A percentile compares a stretch with the other conserved stretches of the same genome.
Conservation (phyloP, 257 asterid genomes). For the Cordia subcordata region DNA sequence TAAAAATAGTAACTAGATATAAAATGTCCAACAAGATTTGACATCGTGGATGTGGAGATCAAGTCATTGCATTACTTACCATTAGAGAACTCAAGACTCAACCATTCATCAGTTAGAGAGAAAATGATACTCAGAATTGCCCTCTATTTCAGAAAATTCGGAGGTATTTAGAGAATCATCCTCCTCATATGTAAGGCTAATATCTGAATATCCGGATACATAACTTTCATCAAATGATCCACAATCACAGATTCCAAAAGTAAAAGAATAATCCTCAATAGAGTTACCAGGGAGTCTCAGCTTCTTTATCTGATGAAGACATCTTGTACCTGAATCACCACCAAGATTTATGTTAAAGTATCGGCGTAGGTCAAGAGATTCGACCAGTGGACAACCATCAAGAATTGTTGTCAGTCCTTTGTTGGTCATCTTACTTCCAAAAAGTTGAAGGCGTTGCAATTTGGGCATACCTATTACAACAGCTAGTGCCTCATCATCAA, state of each 20-base stretch:
- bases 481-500: slow-evolving; percentile 27
- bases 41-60: too few species aligned
- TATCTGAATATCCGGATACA: too few species aligned
- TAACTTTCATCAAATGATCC: too few species aligned
- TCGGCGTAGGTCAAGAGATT: slow-evolving; percentile 41
- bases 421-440: slow-evolving; percentile 24
- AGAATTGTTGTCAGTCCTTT: slow-evolving; percentile 38
- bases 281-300: slow-evolving; percentile 28
- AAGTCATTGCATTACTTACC: too few species aligned
- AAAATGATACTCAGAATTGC: too few species aligned
- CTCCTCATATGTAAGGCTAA: too few species aligned
- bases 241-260: neutral
- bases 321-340: slow-evolving; percentile 34
- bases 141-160: too few species aligned
- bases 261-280: slow-evolving; percentile 13
- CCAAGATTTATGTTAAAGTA: slow-evolving; percentile 29
- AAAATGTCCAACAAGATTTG: too few species aligned
- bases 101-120: too few species aligned
- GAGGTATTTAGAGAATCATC: too few species aligned
- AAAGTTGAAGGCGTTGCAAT: slow-evolving; percentile 32
- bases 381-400: slow-evolving; percentile 43
- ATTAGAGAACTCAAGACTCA: too few species aligned
- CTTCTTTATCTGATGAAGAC: slow-evolving; percentile 27
- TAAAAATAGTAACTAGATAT: too few species aligned
- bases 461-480: slow-evolving; percentile 39